phyloP scores from a whole-genome alignment of 495 filamentous ascomycete species.

The Penicillium diatomitis region DNA sequence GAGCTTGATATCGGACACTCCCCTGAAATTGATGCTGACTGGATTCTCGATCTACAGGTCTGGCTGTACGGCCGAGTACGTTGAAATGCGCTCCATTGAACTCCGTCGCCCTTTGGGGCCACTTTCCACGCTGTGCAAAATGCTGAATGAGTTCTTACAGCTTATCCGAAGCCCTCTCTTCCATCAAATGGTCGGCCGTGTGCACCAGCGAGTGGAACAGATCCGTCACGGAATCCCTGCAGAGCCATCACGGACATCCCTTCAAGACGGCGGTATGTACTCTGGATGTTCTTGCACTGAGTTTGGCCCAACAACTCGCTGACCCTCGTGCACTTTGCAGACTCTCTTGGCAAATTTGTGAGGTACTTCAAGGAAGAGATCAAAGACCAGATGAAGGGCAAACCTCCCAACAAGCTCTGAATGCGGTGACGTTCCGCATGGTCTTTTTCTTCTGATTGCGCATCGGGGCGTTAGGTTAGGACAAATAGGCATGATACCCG shows the following conservation, averaged over 20 bases:
- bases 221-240: slow-evolving; percentile 44
- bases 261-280: slow-evolving; percentile 40
- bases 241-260: slow-evolving; percentile 48
- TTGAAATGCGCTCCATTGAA: not conserved
- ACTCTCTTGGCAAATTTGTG: slow-evolving; percentile 36
- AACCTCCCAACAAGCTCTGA: slow-evolving; percentile 26
- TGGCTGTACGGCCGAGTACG: slow-evolving; percentile 36
- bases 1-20: not conserved
- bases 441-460: not conserved
- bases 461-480: not conserved
- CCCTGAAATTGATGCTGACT: not conserved
- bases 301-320: not conserved
- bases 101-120: slow-evolving; percentile 2
- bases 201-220: slow-evolving; percentile 47
- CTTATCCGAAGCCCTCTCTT: slow-evolving; percentile 52
- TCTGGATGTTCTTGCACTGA: not conserved
- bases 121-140: not conserved
- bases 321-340: slow-evolving; percentile 8
- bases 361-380: slow-evolving; percentile 51
- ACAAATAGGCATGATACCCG: slow-evolving; percentile 5
- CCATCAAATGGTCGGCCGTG: slow-evolving; percentile 46
- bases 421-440: slow-evolving; percentile 5
- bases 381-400: slow-evolving; percentile 46
- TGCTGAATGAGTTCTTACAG: slow-evolving; percentile 19
- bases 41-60: slow-evolving; percentile 16